Base-by-base conservation (phyloP, 805 yeast species). In the Yamadazyma paraphyllophila region DNA sequence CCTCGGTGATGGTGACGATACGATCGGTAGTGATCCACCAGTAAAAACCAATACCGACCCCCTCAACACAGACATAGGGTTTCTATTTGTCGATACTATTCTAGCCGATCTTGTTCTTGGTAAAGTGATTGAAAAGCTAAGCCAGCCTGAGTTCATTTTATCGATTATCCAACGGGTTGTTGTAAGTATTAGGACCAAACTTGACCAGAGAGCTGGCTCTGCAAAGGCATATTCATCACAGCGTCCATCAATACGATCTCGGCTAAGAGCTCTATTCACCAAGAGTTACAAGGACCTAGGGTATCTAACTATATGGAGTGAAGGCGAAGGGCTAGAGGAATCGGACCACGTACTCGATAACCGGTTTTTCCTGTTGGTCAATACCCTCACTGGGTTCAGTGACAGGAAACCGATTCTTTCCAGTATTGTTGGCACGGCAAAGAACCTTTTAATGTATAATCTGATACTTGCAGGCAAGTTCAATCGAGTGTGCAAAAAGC, bases 51-150 rank as follows among this genome's bases (percentile, higher is more conserved):
- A 41, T 2, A 36, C 35, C 7, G 42, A 39, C 7, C 44, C 59
- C 9, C 37, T 56, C 7, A 52, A 58, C 15, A 62, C 69, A 5
- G 54, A 57, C 31, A 65, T 65, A 2, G 48, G 60, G 2, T 47
- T 52, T 32, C 52, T 54, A 36, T 56, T 67, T 29, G 49, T 62
- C 1, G 52, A 46, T 9, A 43, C 54, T n/a, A 44, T 66, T n/a
- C 37, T 64, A 17, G 55, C 65, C 14, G 71, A 67, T 51, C 48
- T 66, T 42, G 62, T 67, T 3, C 40, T 67, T 16, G 49, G 43
- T 13, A 60, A 60, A 39, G 44, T 60, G 1, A 32, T 65, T 12
- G 55, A 47, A 2, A 60, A 58, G 46, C 42, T 66, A 14, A 47
- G 66, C 2, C 41, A 58, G 8, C 66, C 67, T 0, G 46, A 53